Evolutionary conservation across 495 filamentous ascomycete genomes (phyloP), one percentile per base, ranked within the genome.

Genomic region (Xylaria acuta): DNA sequence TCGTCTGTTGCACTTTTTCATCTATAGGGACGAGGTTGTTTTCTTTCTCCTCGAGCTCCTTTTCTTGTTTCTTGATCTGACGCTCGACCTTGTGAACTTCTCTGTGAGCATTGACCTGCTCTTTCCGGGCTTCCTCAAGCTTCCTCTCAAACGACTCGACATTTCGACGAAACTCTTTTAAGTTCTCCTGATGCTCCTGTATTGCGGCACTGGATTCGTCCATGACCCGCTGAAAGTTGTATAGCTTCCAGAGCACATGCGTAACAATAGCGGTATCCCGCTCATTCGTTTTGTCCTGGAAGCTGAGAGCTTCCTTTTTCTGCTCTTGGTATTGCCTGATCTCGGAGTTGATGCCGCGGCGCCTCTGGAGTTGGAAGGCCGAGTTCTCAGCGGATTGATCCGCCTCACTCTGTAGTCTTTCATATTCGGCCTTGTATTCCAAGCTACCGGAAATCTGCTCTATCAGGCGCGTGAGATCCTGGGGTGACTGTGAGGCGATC

Each of bases 281-380:
- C 82, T 98, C 94, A 59, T 95, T 91, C 1, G 91, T 91, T 80
- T 97, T 97, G 59, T 88, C 88, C 51, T 95, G 90, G 77, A 94
- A 98, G 72, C 91, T 94, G 63, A 98, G 96, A 11, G 95, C 95
- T 76, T 98, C 97, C 65, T 92, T 91, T 85, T 99, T 98, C 83
- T 98, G 95, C 78, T 98, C 94, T 73, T 96, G 93, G 76, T 97
- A 98, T 75, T 97, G 93, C 81, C 95, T 97, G 76, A 99, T 95
- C 80, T 99, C 96, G 0, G 94, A 95, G 80, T 99, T 99, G 84
- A 98, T 97, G 32, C 91, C 94, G 75, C 96, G 89, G 18, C 97
- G 92, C 68, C 95, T 88, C 76, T 94, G 91, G 20, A 98, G 89
- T 79, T 95, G 92, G 75, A 92, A 91, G 49, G 89, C 93, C 70